A percentile compares a stretch with the other conserved stretches of the same genome.
Conservation (phyloP, 2,329 filamentous ascomycete genomes). For the Penicillium brasilianum region DNA sequence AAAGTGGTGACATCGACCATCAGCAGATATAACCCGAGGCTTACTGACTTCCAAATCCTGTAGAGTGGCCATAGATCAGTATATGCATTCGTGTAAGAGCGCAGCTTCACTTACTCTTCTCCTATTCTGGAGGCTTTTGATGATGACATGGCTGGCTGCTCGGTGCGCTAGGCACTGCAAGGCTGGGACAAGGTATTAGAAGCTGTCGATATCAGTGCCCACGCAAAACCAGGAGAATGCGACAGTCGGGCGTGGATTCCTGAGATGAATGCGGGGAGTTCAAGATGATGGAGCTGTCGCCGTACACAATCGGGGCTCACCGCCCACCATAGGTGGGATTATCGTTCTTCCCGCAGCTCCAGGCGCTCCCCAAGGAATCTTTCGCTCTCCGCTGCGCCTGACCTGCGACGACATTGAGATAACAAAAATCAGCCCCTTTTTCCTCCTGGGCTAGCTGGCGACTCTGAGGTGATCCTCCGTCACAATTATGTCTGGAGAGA, state of each 20-base stretch:
- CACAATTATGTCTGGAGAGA: constrained; percentile 78
- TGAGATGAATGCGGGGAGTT: constrained; percentile 31
- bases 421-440: constrained; percentile 6
- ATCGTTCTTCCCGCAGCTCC: constrained; percentile 32
- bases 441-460: constrained; percentile 2
- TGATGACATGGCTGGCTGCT: constrained; percentile 52
- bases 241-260: constrained; percentile 13
- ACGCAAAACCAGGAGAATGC: constrained; percentile 11
- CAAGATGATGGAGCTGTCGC: constrained; percentile 25
- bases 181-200: not conserved
- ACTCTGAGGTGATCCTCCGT: not conserved
- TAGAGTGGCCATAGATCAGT: constrained; percentile 41
- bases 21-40: constrained; percentile 7
- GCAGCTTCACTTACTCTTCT: constrained; percentile 67
- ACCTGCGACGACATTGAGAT: not conserved
- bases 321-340: constrained; percentile 29
- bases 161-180: not conserved
- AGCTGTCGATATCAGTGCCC: not conserved
- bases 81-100: constrained; percentile 12
- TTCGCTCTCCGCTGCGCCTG: constrained; percentile 19
- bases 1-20: not conserved
- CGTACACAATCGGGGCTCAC: constrained; percentile 24
- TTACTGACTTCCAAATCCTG: constrained; percentile 90
- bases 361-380: constrained; percentile 21
- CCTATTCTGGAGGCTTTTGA: constrained; percentile 72